Base-by-base conservation (phyloP, 768 basidiomycete species). In the Kondoa subrosea region DNA sequence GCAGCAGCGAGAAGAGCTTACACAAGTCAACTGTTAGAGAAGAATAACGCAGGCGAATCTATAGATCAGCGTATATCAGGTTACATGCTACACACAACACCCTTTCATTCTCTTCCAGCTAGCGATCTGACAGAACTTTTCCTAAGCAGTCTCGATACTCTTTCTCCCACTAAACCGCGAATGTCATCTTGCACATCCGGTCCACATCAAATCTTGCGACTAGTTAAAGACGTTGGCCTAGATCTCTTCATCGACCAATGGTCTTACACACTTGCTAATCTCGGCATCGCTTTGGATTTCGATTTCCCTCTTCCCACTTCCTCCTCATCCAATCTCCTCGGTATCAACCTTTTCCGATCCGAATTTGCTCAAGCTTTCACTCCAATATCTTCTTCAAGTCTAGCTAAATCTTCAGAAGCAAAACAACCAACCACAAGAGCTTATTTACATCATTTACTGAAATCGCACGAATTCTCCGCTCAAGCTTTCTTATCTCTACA, bases 391-490 rank as follows among this genome's bases (percentile, higher is more conserved):
- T 78, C 79, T 31, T 73, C 73, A 31, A 77, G 81, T 71, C 72
- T 77, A 3, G 80, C 17, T 17, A 74, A 67, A 67, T 68, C 1
- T 25, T 62, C 25, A 69, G 57, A 12, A 56, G 26, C 79, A 0
- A 86, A 85, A 69, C 85, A 1, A 87, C 85, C 71, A 81, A 83
- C 0, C 84, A 80, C 78, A n/a, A 77, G 80, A 26, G 86, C 87
- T 1, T 92, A 91, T 71, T 64, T 89, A 32, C 88, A 92, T 74
- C 89, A 92, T 72, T 82, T 92, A 16, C 78, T 91, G 34, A 85
- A 86, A 64, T 89, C 89, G 3, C 90, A 91, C 76, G 90, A 92
- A 76, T 91, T 92, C 89, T 83, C 85, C 0, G 85, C 88, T 0
- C 88, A 91, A 71, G 74, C 87, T 2, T 76, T 91, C 27, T 81